Conservation (phyloP, 179 eudicot species). For the Beta macrorhiza region DNA sequence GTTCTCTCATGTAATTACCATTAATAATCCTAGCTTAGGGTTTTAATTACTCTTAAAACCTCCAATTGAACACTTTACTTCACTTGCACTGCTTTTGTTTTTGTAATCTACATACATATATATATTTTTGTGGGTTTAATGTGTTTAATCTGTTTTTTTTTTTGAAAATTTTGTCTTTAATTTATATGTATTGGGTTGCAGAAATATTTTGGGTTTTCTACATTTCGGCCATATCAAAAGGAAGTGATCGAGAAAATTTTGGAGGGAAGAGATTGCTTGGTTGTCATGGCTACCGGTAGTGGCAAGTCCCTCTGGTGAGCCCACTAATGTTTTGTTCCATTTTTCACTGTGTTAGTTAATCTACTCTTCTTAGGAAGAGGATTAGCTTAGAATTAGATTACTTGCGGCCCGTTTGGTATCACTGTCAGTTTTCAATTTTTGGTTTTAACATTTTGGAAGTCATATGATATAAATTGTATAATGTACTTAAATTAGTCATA, state of each 20-base stretch:
- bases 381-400: too few species aligned
- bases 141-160: neutral
- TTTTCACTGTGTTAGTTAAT: too few species aligned
- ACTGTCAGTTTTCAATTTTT: too few species aligned
- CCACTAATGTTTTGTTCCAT: neutral
- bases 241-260: conserved; percentile 63
- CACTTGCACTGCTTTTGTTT: neutral
- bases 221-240: conserved; percentile 64
- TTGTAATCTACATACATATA: neutral
- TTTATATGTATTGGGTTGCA: conserved; percentile 26
- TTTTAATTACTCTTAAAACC: neutral
- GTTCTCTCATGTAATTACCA: too few species aligned
- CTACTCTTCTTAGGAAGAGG: too few species aligned
- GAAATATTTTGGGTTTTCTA: conserved; percentile 65
- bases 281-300: conserved; percentile 88
- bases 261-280: conserved; percentile 63
- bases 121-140: neutral
- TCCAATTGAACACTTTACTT: neutral
- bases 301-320: conserved; percentile 80
- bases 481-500: too few species aligned
- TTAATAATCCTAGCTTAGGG: too few species aligned
- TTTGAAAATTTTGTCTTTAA: neutral
- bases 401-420: too few species aligned
- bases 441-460: too few species aligned
- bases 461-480: too few species aligned